Evolutionary conservation across 805 yeast genomes (phyloP).

Genomic region (Zygotorulaspora florentina): DNA sequence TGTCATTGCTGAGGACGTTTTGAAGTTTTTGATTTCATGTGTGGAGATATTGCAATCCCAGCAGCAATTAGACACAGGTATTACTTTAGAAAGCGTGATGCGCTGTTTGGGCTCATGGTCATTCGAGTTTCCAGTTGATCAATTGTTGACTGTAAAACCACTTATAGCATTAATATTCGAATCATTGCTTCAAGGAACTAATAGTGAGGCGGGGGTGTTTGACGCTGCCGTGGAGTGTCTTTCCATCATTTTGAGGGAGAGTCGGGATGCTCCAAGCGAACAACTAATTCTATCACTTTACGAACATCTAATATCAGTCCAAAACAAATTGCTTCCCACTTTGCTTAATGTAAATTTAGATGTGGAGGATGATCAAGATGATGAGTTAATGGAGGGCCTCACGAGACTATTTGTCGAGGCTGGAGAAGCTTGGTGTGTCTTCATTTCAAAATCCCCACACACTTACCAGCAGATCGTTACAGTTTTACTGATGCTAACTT

Average conservation of each 20-base stretch:
- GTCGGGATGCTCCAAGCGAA: slow-evolving; percentile 66
- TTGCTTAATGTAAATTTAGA: slow-evolving; percentile 8
- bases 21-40: slow-evolving; percentile 56
- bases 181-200: slow-evolving; percentile 45
- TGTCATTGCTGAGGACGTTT: slow-evolving; percentile 62
- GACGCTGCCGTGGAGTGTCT: slow-evolving; percentile 85
- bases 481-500: slow-evolving; percentile 64
- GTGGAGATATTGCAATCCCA: slow-evolving; percentile 28
- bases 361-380: slow-evolving; percentile 46
- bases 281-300: slow-evolving; percentile 62
- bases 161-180: slow-evolving; percentile 66
- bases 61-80: slow-evolving; percentile 28
- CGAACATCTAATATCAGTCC: slow-evolving; percentile 60
- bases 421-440: slow-evolving; percentile 92
- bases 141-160: slow-evolving; percentile 59
- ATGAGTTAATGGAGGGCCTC: slow-evolving; percentile 60
- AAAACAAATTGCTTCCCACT: slow-evolving; percentile 45
- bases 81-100: slow-evolving; percentile 42
- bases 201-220: slow-evolving; percentile 47
- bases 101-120: slow-evolving; percentile 89
- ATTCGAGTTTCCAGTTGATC: slow-evolving; percentile 71
- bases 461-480: slow-evolving; percentile 70
- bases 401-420: slow-evolving; percentile 84
- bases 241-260: slow-evolving; percentile 75
- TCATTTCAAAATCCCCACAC: slow-evolving; percentile 67